Base-by-base conservation (phyloP, 2,329 filamentous ascomycete genomes). In the Alternaria sp. region DNA sequence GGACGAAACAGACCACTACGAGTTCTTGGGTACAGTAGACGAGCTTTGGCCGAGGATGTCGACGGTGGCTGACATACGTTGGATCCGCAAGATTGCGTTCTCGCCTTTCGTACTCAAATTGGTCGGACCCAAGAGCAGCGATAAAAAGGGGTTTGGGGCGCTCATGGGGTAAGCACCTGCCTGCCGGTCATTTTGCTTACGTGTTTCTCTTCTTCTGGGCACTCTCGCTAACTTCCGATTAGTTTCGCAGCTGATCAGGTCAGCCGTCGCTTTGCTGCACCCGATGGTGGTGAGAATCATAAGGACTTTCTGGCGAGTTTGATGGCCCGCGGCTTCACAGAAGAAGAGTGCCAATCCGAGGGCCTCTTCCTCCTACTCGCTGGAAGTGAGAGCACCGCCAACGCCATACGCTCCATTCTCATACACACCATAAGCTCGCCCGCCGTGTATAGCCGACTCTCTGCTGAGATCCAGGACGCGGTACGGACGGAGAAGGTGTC, bases 311-410 rank as follows among this genome's bases (percentile, higher is more conserved):
- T 50, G 25, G 46, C 25, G 18, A 50, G 46, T 50, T 50, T 67
- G 15, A 55, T 65, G 23, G 25, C 55, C 18, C 49, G 57, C 23
- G 65, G 65, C n/a, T 49, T 65, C n/a, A 54, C 49, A n/a, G 56
- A 60, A 6, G 45, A 65, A 26, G 47, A 67, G 25, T 56, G 53
- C 26, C 50, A 63, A 30, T 45, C 49, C 7, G 64, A 67, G 37
- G 45, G 54, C 6, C 43, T 67, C 7, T 56, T 67, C 8, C 57
- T 61, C 41, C 50, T 63, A 4, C 33, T 66, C 20, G 67, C 64
- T 21, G 68, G 68, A 12, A 58, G 58, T 3, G 68, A 68, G 51
- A 68, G 62, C 14, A 67, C 68, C 5, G 63, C 68, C 0, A 54
- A 57, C 15, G 61, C 55, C 7, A 30, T 68, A 3, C 68, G 65